phyloP scores from a whole-genome alignment of 352 stramenopile species.

The Aphanomyces invadans region DNA sequence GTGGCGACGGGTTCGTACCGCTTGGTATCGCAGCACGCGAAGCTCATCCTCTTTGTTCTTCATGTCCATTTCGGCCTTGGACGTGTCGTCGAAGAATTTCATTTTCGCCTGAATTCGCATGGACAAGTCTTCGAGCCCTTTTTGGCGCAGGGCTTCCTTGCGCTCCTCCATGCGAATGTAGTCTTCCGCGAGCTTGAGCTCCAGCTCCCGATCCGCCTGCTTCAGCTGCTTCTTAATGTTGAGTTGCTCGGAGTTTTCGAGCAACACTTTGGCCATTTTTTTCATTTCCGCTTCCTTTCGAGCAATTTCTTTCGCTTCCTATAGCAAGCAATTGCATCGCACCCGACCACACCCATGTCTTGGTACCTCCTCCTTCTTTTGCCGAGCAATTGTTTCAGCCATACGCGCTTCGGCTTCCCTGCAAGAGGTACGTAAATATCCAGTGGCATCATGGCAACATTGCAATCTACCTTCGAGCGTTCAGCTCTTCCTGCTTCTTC shows the following conservation, averaged over 20 bases:
- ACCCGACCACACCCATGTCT: too few species aligned
- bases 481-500: conserved; percentile 41
- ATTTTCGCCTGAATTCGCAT: conserved; percentile 73
- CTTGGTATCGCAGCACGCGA: conserved; percentile 50
- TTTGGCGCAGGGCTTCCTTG: conserved; percentile 50
- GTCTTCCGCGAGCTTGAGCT: conserved; percentile 57
- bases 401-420: conserved; percentile 34
- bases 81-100: conserved; percentile 78
- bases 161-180: conserved; percentile 67
- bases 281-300: conserved; percentile 53
- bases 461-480: conserved; percentile 6
- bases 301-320: conserved; percentile 35
- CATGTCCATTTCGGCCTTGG: conserved; percentile 56
- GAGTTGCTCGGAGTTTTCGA: conserved; percentile 60
- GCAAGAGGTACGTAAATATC: not conserved
- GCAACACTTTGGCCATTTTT: conserved; percentile 45
- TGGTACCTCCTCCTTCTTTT: conserved; percentile 46
- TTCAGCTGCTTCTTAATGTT: conserved; percentile 46
- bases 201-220: conserved; percentile 44
- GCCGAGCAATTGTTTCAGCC: conserved; percentile 39
- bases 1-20: not conserved
- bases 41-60: conserved; percentile 57
- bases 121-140: conserved; percentile 63
- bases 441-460: not conserved
- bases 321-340: too few species aligned